These are phyloP conservation scores for Thelonectria discophora DNA, from an alignment of 2,329 filamentous ascomycete species.

Conservation along the genomic window DNA sequence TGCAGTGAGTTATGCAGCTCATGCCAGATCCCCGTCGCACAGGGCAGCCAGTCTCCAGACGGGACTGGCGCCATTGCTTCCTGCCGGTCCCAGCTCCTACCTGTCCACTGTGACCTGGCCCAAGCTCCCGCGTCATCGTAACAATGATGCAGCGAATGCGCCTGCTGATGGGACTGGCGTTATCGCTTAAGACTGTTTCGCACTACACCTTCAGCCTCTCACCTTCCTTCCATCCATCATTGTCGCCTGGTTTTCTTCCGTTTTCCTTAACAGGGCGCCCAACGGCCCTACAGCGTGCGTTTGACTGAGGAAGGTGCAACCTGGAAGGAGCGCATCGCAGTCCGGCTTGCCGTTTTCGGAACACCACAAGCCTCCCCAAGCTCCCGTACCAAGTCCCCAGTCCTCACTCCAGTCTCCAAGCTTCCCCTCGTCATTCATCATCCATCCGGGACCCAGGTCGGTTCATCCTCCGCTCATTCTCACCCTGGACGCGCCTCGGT, in stretches of 20 bases:
- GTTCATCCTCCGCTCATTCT: background rate
- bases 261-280: slow-evolving; percentile 6
- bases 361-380: background rate
- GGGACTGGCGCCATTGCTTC: slow-evolving; percentile 3
- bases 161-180: background rate
- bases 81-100: background rate
- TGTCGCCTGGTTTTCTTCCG: background rate
- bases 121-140: slow-evolving; percentile 19
- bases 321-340: slow-evolving; percentile 7
- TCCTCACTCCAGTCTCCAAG: slow-evolving; percentile 18
- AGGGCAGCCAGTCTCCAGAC: background rate
- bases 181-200: slow-evolving; percentile 19
- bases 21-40: background rate
- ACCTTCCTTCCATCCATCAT: background rate
- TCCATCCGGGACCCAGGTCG: slow-evolving; percentile 5
- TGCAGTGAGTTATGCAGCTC: slow-evolving; percentile 25
- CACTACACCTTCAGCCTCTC: slow-evolving; percentile 14
- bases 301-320: slow-evolving; percentile 11
- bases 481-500: background rate
- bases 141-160: slow-evolving; percentile 14
- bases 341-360: slow-evolving; percentile 12
- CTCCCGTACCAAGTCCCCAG: slow-evolving; percentile 9
- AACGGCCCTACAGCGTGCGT: slow-evolving; percentile 9
- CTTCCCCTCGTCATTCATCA: slow-evolving; percentile 10
- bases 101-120: slow-evolving; percentile 35